These are phyloP conservation scores for Rhodofomes roseus DNA, from an alignment of 1,284 basidiomycete genomes.

Conservation along the genomic window DNA sequence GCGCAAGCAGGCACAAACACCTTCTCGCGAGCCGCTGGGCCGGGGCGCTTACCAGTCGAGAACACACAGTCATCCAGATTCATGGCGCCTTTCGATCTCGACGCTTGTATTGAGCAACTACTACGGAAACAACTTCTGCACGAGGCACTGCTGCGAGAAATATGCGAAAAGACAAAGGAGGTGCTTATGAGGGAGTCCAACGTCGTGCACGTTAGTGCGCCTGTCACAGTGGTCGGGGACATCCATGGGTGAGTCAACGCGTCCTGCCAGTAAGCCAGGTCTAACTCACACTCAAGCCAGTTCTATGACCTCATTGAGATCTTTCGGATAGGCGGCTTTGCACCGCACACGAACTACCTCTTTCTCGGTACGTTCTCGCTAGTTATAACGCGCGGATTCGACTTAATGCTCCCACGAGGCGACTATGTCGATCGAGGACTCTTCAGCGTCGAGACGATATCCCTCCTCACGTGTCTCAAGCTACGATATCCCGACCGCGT, in stretches of 20 bases:
- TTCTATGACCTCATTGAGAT: slow-evolving; percentile 99
- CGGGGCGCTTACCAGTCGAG: not conserved
- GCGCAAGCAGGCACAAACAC: slow-evolving; percentile 1
- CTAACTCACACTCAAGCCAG: slow-evolving; percentile 62
- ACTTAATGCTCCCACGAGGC: slow-evolving; percentile 44
- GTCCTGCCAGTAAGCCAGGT: slow-evolving; percentile 9
- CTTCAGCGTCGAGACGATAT: slow-evolving; percentile 98
- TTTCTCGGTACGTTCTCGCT: slow-evolving; percentile 72
- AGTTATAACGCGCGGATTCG: not conserved
- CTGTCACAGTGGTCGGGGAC: slow-evolving; percentile 99
- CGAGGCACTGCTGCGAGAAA: slow-evolving; percentile 89
- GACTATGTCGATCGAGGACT: slow-evolving; percentile 98
- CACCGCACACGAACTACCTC: slow-evolving; percentile 96
- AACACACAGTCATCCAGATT: slow-evolving; percentile 5
- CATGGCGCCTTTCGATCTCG: slow-evolving; percentile 93
- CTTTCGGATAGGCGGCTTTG: slow-evolving; percentile 96
- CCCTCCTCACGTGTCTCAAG: slow-evolving; percentile 94
- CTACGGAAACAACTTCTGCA: slow-evolving; percentile 90
- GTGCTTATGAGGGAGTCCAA: slow-evolving; percentile 99
- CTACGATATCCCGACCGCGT: slow-evolving; percentile 96
- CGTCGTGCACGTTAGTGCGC: slow-evolving; percentile 95
- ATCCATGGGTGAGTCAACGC: slow-evolving; percentile 86
- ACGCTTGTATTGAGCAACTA: slow-evolving; percentile 90
- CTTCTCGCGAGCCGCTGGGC: slow-evolving; percentile 2
- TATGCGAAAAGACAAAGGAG: slow-evolving; percentile 98